Evolutionary conservation across 352 stramenopile genomes (phyloP), one percentile per base, ranked within the genome.

Genomic region (Phytophthora macrochlamydospora): DNA sequence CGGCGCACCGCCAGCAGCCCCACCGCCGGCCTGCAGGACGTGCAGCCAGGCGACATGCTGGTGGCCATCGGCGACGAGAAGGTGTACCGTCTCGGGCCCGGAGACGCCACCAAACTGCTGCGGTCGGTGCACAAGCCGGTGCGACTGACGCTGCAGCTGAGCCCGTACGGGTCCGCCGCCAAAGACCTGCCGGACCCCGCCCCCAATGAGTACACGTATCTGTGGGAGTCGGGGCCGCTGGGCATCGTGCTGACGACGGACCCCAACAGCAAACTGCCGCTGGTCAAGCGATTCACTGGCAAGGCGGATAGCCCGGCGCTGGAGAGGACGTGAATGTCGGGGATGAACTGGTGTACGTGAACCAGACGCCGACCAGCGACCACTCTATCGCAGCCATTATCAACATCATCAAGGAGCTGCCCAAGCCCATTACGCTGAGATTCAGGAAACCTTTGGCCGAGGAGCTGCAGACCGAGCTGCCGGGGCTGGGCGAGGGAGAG

Each of bases 181-280:
- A 84, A 88, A 50, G 71, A 76, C 46, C 60, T 92, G 12, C 81
- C 84, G 0, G 70, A 79, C 32, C 60, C 88, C 6, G 82, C 84
- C 37, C n/a, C 84, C 38, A 93, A 94, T 48, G 87, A 94, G 62
- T 94, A 91, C 75, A 80, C 90, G 59, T 94, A 91, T 60, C 37
- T 84, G 24, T 94, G 87, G 87, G 76, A 90, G 60, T 79, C 75
- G 0, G 87, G 87, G 0, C 80, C 85, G 8, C 51, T 94, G 38
- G 87, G 87, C 2, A 83, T 94, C 53, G 87, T 94, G 38, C 61
- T 94, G 29, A 91, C 79, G 9, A 76, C 79, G 5, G 87, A 94
- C 65, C 45, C 66, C 7, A 84, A 85, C 40, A 82, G 72, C 67
- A 90, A 89, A 54, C 62, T 94, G 53, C 87, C 87, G 0, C 68